These are phyloP conservation scores for Lepidium africanum DNA, from an alignment of 345 rosid species.

Conservation along the genomic window DNA sequence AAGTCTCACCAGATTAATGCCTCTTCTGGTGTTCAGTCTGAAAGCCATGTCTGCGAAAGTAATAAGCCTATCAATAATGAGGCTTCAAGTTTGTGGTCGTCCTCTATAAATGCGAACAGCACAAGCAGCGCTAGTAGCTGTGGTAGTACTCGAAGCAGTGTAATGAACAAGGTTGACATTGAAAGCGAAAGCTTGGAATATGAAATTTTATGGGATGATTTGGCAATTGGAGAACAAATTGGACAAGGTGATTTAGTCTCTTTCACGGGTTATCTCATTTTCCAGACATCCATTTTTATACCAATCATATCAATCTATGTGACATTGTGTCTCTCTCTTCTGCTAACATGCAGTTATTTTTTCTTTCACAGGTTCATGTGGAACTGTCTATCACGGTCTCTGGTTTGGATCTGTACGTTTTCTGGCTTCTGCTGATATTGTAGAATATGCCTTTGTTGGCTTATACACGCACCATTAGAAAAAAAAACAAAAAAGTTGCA, in stretches of 20 bases:
- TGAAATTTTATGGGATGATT: slow-evolving; percentile 92
- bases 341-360: slow-evolving; percentile 15
- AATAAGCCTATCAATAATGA: slow-evolving; percentile 51
- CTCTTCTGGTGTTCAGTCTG: slow-evolving; percentile 38
- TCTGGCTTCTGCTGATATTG: slow-evolving; percentile 28
- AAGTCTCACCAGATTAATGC: slow-evolving; percentile 34
- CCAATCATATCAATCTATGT: slow-evolving; percentile 4
- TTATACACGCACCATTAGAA: slow-evolving; percentile 1
- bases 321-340: slow-evolving; percentile 3
- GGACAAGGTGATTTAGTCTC: slow-evolving; percentile 70
- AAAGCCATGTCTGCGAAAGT: slow-evolving; percentile 40
- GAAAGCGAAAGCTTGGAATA: slow-evolving; percentile 75
- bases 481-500: background rate
- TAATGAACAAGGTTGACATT: slow-evolving; percentile 64
- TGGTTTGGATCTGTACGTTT: slow-evolving; percentile 99
- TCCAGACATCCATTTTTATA: background rate
- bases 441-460: slow-evolving; percentile 16
- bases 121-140: slow-evolving; percentile 90
- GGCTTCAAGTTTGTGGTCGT: slow-evolving; percentile 73
- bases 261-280: background rate
- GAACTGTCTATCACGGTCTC: slow-evolving; percentile 92
- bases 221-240: slow-evolving; percentile 75
- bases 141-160: slow-evolving; percentile 79
- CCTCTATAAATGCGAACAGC: slow-evolving; percentile 66
- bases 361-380: slow-evolving; percentile 77